Base-by-base conservation (phyloP, 2,329 filamentous ascomycete species). In the Fusarium piperis region DNA sequence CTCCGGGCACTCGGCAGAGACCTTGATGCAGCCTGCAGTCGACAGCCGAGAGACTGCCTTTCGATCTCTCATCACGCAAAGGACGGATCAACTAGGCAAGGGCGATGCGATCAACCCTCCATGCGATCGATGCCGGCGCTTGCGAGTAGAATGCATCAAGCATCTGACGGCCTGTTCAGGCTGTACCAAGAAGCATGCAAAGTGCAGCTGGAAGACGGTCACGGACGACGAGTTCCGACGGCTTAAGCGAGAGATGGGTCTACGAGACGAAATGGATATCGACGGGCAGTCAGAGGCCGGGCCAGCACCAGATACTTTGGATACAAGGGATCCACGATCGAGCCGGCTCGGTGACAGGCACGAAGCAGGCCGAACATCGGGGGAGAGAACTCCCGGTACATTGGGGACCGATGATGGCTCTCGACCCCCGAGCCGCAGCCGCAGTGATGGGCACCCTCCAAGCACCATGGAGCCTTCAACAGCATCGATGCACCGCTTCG, bases 171-270 rank as follows among this genome's bases (percentile, higher is more conserved):
- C 94, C 10, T 97, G 94, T 77, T 90, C 92, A 80, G 94, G 93
- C 23, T 97, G 94, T 80, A 97, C 94, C 0, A 95, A 93, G 79
- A 97, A 97, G 79, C 94, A 97, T 78, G 93, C 93, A 20, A 95
- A 94, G 76, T 97, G 94, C 79, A 91, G 90, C 15, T 97, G 94
- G 94, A 93, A 91, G 73, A 90, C 92, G 48, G 89, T 96, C n/a
- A 90, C 89, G 16, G 90, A 93, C 33, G 91, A 92, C 4, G 94
- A 97, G 66, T 76, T 84, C 30, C 76, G 76, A 28, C 59, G 66
- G 11, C 58, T 82, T n/a, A 77, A 72, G 39, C 64, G 70, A 20
- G 79, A 81, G 23, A 72, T 79, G 68, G 76, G 76, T 3, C 55
- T 68, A 16, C 73, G 72, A 52, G 64, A 57, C 20, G 66, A 65